Evolutionary conservation across 805 yeast genomes (phyloP), one percentile per base, ranked within the genome.

Genomic region (Grigorovia jiainica): DNA sequence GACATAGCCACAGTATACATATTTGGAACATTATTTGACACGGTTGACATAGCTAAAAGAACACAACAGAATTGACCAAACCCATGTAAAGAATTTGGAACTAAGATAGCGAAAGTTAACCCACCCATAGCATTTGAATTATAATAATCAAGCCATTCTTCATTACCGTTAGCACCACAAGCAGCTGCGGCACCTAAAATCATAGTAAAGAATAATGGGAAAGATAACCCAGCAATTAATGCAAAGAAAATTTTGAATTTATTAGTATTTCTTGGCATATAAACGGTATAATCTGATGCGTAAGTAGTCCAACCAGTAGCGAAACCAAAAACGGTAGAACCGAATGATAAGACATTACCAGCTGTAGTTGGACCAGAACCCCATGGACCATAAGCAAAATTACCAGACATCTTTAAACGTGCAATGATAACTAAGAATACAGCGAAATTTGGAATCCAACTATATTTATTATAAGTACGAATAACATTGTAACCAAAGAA

Each of bases 241-340:
- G 78, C 73, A 42, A 73, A 60, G 67, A 86, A 87, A 43, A 86
- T 70, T 57, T 69, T 79, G 57, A 51, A 48, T 35, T 76, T 67
- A 62, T 73, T 74, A 48, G 80, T 76, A 55, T 75, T 71, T 53
- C 73, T 68, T 50, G 82, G 85, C 75, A 83, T 86, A 68, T 86
- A 89, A 35, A 82, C 87, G 39, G 95, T 86, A 67, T 87, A 89
- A 66, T 87, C 97, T 40, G 95, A 78, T 21, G 96, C 92, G 53
- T 80, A 86, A 16, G 95, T 80, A 43, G 94, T 77, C 97, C 97
- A 87, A 48, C 96, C 96, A 42, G 95, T 76, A 39, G 95, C 94
- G 57, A 81, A 87, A 48, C 96, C 96, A 54, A 76, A 87, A 48
- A 83, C 62, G 35, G 92, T 65, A 61, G 87, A 80, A 58, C 95